Percentiles rank a stretch among this genome's conserved stretches.
These are phyloP conservation scores for Colletotrichum liaoningense DNA, from an alignment of 2,329 filamentous ascomycete genomes.

Conservation along the genomic window DNA sequence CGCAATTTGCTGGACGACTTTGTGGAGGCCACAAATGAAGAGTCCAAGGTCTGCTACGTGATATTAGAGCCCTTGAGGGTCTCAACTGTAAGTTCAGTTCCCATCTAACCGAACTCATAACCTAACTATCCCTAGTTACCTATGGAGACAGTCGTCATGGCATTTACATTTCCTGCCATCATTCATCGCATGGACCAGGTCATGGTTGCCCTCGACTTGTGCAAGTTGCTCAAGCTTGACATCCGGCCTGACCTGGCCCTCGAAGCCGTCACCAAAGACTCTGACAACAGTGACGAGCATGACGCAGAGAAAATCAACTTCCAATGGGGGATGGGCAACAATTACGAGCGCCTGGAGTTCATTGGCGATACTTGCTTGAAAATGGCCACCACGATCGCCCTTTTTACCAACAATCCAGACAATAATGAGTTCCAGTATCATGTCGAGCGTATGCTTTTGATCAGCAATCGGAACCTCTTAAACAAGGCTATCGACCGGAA, in stretches of 20 bases:
- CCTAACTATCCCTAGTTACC: conserved; percentile 65
- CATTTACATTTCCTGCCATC: conserved; percentile 83
- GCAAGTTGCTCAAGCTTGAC: conserved; percentile 70
- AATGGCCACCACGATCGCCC: conserved; percentile 90
- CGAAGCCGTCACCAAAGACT: conserved; percentile 93
- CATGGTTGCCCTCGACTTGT: conserved; percentile 83
- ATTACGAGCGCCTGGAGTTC: conserved; percentile 95
- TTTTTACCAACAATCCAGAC: conserved; percentile 81
- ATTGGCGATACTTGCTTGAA: conserved; percentile 95
- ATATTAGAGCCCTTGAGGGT: conserved; percentile 82
- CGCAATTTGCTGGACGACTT: conserved; percentile 84
- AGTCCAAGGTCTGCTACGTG: conserved; percentile 68
- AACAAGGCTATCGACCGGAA: conserved; percentile 77
- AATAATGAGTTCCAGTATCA: conserved; percentile 90
- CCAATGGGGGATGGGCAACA: conserved; percentile 88
- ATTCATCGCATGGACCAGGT: conserved; percentile 86
- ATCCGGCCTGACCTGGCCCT: conserved; percentile 79
- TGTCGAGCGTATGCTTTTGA: conserved; percentile 87
- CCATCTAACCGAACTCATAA: conserved; percentile 33
- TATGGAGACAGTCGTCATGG: conserved; percentile 75
- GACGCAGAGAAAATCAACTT: conserved; percentile 76
- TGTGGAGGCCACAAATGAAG: conserved; percentile 60
- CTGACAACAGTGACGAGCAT: conserved; percentile 83
- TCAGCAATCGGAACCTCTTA: conserved; percentile 93
- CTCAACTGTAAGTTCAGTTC: conserved; percentile 71